Evolutionary conservation across 495 filamentous ascomycete genomes (phyloP).

Genomic region (Stereocaulon alpinum): DNA sequence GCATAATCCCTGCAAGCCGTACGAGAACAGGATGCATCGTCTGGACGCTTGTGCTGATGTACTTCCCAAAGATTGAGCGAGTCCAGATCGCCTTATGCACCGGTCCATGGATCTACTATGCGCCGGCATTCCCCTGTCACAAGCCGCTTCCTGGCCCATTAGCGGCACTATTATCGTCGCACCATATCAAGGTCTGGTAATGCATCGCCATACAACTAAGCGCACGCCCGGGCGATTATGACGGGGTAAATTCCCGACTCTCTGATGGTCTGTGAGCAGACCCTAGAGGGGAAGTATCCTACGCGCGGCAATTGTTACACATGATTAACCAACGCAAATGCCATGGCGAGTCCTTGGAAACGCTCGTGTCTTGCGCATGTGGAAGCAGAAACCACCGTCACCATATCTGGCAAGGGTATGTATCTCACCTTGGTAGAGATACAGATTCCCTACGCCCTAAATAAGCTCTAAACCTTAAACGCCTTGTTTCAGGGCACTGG

Average conservation of each 20-base stretch:
- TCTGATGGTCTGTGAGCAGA: background rate
- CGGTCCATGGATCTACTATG: background rate
- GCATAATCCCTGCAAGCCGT: background rate
- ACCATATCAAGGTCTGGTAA: background rate
- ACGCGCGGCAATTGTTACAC: background rate
- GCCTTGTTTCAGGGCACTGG: background rate
- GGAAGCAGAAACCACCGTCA: background rate
- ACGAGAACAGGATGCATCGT: background rate
- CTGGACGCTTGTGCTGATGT: background rate
- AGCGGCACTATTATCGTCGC: background rate
- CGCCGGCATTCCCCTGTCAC: background rate
- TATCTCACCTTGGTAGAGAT: background rate
- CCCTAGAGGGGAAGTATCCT: background rate
- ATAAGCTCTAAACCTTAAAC: background rate
- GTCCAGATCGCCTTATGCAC: background rate
- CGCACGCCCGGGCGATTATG: conserved; percentile 2
- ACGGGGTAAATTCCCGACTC: background rate
- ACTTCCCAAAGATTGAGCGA: background rate
- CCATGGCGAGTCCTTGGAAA: background rate
- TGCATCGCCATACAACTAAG: background rate
- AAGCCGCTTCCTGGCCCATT: background rate
- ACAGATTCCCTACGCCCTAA: background rate
- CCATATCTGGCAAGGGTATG: background rate
- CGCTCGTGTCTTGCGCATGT: background rate
- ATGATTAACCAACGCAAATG: background rate